Percentiles rank a stretch among this genome's conserved stretches.
These are phyloP conservation scores for Aspergillus pseudoglaucus DNA, from an alignment of 2,329 filamentous ascomycete genomes.

Conservation along the genomic window DNA sequence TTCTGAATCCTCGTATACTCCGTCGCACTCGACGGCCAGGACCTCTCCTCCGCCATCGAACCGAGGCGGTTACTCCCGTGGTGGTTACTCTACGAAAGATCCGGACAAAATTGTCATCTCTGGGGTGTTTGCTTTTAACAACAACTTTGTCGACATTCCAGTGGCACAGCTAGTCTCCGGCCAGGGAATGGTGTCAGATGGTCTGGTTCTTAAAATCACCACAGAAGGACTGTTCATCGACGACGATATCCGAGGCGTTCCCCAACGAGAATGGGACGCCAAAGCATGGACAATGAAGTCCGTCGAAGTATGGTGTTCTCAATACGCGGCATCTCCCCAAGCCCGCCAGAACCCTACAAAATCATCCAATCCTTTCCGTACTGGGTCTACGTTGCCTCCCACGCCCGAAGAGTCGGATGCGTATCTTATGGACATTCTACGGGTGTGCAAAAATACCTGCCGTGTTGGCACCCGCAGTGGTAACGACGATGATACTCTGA, in stretches of 20 bases:
- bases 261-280: conserved; percentile 97
- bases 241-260: conserved; percentile 82
- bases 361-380: conserved; percentile 29
- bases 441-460: conserved; percentile 60
- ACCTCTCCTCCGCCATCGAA: conserved; percentile 78
- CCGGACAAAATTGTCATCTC: conserved; percentile 94
- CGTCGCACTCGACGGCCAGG: conserved; percentile 73
- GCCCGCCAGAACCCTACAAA: conserved; percentile 25
- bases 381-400: conserved; percentile 46
- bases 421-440: conserved; percentile 57
- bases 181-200: conserved; percentile 80
- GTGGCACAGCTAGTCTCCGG: conserved; percentile 83
- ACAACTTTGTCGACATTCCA: conserved; percentile 79
- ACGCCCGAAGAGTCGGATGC: conserved; percentile 60
- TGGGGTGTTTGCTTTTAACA: conserved; percentile 88
- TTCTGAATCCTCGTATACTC: conserved; percentile 80
- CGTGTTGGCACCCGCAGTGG: conserved; percentile 37
- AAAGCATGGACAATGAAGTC: conserved; percentile 96
- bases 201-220: conserved; percentile 82
- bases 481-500: conserved; percentile 12
- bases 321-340: conserved; percentile 44
- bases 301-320: conserved; percentile 78
- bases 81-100: conserved; percentile 78
- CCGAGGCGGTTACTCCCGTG: conserved; percentile 68
- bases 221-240: conserved; percentile 96